These are phyloP conservation scores for Tetradesmus obliquus DNA, from an alignment of 139 green algal genomes.

Conservation along the genomic window DNA sequence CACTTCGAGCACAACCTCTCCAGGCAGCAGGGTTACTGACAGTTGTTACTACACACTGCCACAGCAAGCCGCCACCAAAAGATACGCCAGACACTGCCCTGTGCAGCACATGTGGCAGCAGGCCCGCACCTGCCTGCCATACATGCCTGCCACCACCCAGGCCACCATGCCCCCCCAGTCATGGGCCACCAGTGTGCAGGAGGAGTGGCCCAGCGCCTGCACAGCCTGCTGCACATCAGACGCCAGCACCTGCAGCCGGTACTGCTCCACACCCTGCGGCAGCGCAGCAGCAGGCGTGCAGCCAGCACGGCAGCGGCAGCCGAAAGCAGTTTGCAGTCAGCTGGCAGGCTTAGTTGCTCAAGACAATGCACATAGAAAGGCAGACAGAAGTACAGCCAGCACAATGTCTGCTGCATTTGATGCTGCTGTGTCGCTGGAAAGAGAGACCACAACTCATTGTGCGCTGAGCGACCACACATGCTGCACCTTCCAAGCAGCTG, in stretches of 20 bases:
- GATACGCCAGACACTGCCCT: too few relatives aligned
- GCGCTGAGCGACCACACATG: too few relatives aligned
- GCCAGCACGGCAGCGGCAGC: background rate
- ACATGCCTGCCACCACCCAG: slow-evolving; percentile 39
- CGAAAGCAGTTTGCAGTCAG: background rate
- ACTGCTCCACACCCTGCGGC: slow-evolving; percentile 54
- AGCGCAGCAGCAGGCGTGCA: background rate
- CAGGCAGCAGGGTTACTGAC: background rate
- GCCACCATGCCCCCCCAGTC: slow-evolving; percentile 66
- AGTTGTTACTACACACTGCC: too few relatives aligned
- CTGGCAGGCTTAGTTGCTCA: background rate
- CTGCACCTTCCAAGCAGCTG: background rate
- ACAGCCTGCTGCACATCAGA: slow-evolving; percentile 60
- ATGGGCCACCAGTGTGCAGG: slow-evolving; percentile 74
- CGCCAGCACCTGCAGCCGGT: slow-evolving; percentile 57
- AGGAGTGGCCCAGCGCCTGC: slow-evolving; percentile 57
- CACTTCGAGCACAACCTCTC: background rate
- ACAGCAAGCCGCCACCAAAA: too few relatives aligned
- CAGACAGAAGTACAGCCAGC: background rate
- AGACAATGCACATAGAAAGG: background rate
- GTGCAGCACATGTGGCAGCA: background rate
- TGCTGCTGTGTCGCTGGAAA: too few relatives aligned
- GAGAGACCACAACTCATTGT: too few relatives aligned
- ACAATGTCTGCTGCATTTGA: background rate
- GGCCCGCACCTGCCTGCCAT: background rate